Base-by-base conservation (phyloP, 371 early-diverging fungal species). In the Mucor sp. region DNA sequence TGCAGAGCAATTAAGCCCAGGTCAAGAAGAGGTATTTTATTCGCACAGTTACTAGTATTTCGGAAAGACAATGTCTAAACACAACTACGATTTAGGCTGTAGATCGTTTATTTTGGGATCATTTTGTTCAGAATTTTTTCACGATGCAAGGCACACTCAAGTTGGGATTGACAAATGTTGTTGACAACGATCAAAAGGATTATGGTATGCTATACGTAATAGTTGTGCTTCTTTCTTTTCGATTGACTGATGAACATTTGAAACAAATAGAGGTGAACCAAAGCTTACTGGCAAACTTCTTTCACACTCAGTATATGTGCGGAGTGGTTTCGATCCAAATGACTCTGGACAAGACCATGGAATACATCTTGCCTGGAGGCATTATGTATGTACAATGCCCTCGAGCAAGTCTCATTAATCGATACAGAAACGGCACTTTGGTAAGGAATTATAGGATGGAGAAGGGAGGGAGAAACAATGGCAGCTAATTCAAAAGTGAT, bases 371-470 rank as follows among this genome's bases (percentile, higher is more conserved):
- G 30, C 64, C 79, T 30, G 67, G 68, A 5, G 79, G 76, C 15
- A 63, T 72, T 35, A 67, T 81, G 67, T 63, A 73, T 63, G 74
- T 81, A 1, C 75, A 81, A 59, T 81, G 82, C 53, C 82, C 82
- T 43, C 62, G 67, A 50, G 77, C 77, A 3, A 77, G 82, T 53
- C 50, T 81, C 15, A 77, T 81, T 17, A 66, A 77, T 61, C 63
- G 71, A 5, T 81, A 74, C 50, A 69, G 69, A 8, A 77, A 75
- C 59, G 79, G 77, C 0, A 66, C 70, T 19, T 58, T 80, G 74
- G 77, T 78, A 70, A 77, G 30, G 4, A 7, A 53, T 25, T 15
- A 50, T 43, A 28, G n/a, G 21, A 50, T 32, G 27, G n/a, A 47
- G 30, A 50, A 25, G 32, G 21, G 19, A 4, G 14, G 12, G 4